Base-by-base conservation (phyloP, 441 rosid species). In the Populus hybrid region DNA sequence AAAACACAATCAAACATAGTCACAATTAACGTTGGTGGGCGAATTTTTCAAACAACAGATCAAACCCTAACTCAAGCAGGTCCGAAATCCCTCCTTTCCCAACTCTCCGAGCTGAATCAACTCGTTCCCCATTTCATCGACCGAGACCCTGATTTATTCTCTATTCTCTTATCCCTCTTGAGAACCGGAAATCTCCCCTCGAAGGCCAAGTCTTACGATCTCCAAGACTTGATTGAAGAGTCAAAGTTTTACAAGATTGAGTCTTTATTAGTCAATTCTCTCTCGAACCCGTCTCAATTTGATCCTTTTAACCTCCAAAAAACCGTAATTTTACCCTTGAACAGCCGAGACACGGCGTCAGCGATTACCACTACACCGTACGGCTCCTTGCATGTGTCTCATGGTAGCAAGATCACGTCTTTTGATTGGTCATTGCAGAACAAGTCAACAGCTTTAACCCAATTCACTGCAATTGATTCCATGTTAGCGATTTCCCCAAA, bases 361-460 rank as follows among this genome's bases (percentile, higher is more conserved):
- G 63, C 91, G 18, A 75, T 90, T 23, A 75, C 92, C 10, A 75
- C 99, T 11, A 82, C 95, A 63, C 83, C 87, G 42, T 81, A 66
- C 10, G 97, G 98, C 71, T 85, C 93, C 11, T 79, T 93, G 59
- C 97, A 88, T 73, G 99, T 92, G 5, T 85, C 95, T 4, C 97
- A 93, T 79, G 99, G 99, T 1, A 89, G 97, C 88, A 91, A 92
- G 78, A 93, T 93, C 81, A 91, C 97, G 1, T 89, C 97, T 5
- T 95, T 91, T 20, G 99, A 92, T 76, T 93, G 98, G 98, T 90
- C 97, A 9, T 26, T 93, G 77, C 73, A 82, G 38, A 86, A 84
- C 72, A 95, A 91, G 77, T 85, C 93, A 4, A 93, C 99, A 28
- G 83, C 92, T 59, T 40, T 93, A 46, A 91, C 97, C 18, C 89